Base-by-base conservation (phyloP, 2,329 filamentous ascomycete species). In the Colletotrichum sp. region DNA sequence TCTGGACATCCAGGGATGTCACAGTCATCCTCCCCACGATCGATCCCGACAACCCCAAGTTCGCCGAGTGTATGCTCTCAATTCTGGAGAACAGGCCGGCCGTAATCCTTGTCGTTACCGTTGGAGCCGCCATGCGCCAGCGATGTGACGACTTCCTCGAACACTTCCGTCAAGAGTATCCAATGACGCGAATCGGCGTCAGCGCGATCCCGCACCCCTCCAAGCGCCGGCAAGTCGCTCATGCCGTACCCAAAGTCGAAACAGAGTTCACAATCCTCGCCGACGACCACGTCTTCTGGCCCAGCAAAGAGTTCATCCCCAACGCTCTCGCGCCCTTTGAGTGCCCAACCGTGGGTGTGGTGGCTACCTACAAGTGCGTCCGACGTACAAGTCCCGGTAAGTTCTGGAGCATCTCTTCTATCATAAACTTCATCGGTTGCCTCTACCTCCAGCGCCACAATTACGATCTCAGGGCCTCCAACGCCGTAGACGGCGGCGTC, bases 401-500 rank as follows among this genome's bases (percentile, higher is more conserved):
- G 2, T 52, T 52, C 43, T 83, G 80, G 80, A 71, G 70, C 6
- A 82, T 82, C 70, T 34, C 43, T 1, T 83, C 82, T 0, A 82
- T 88, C 68, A 87, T 86, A 81, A 92, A 93, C 81, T 87, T 91
- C 79, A 84, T 93, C 22, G 91, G 89, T 0, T 88, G 88, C 34
- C 81, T 87, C n/a, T 93, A 93, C 79, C 87, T 93, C 1, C 87
- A 90, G 78, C 89, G 91, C 0, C 90, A 92, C 81, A 93, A 92
- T 79, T 93, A 89, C 80, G 91, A 93, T 79, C 89, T 91, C 68
- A 86, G 88, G 1, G 85, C 89, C 0, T 89, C 89, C 8, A 90
- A 89, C 76, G 84, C 87, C 8, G 83, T 93, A 12, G 91, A 93
- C 72, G 90, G 90, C 10, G 90, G 89, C 12, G 86, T 91, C 25